Conservation (phyloP, 2,329 filamentous ascomycete species). For the Xylariaceae sp. region DNA sequence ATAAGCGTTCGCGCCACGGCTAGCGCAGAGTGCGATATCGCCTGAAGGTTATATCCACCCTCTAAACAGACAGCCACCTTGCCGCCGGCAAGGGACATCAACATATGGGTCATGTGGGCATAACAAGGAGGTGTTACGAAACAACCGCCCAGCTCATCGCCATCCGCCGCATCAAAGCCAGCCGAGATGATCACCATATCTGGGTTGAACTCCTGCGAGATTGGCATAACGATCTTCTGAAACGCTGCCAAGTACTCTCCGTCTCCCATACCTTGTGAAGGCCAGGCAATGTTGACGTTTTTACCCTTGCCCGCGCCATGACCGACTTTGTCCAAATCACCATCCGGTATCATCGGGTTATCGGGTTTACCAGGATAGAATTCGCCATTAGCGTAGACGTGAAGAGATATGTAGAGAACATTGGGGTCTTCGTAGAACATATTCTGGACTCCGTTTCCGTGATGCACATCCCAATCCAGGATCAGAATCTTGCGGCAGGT, state of each 20-base stretch:
- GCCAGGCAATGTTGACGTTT: constrained; percentile 64
- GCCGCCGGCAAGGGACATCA: constrained; percentile 88
- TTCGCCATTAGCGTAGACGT: constrained; percentile 74
- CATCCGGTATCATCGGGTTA: constrained; percentile 53
- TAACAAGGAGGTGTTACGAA: constrained; percentile 89
- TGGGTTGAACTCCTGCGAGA: constrained; percentile 86
- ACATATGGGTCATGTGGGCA: constrained; percentile 98
- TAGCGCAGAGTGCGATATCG: constrained; percentile 87
- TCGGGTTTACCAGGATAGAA: constrained; percentile 76
- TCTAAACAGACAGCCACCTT: constrained; percentile 91
- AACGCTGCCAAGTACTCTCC: constrained; percentile 97
- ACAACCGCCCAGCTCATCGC: constrained; percentile 87
- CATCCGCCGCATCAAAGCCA: constrained; percentile 91
- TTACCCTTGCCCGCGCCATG: constrained; percentile 50
- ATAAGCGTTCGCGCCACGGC: constrained; percentile 90
- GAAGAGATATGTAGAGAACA: constrained; percentile 89
- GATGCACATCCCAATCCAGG: constrained; percentile 81
- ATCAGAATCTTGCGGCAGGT: constrained; percentile 84
- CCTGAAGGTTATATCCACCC: constrained; percentile 89
- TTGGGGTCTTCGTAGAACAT: constrained; percentile 95
- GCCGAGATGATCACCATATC: constrained; percentile 94
- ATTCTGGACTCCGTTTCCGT: constrained; percentile 90
- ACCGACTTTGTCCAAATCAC: constrained; percentile 56
- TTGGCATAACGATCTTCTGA: constrained; percentile 93
- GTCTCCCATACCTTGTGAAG: constrained; percentile 79